Base-by-base conservation (phyloP, 768 basidiomycete genomes). In the Nidula microcarpa region DNA sequence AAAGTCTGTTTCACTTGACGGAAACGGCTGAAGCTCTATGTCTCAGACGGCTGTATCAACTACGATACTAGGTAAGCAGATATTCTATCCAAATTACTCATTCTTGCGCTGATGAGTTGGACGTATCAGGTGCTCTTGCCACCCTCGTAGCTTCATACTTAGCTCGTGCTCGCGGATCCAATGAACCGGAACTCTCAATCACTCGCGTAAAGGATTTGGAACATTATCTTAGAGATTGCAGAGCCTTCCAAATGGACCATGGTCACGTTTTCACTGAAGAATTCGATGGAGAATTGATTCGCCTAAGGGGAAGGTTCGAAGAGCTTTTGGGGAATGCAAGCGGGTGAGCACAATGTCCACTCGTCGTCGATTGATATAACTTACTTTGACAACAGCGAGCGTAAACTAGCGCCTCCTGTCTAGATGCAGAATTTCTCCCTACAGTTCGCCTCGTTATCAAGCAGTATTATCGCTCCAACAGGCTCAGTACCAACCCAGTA, bases 91-190 rank as follows among this genome's bases (percentile, higher is more conserved):
- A 17, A 17, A 16, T 32, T 13, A 43, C 13, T 34, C 16, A 5
- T 16, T 9, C 36, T 18, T 23, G 37, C 30, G 45, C 52, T 30
- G 23, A 34, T 13, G 30, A 35, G 30, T 6, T 11, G 36, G 43
- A 17, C 32, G 39, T 43, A 43, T 49, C 18, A 82, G 85, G 89
- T 33, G 87, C 82, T n/a, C 53, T 86, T 9, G 66, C 87, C 3
- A 91, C 88, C 0, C 17, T 89, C 16, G 77, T 85, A 11, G 87
- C 88, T 14, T 85, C 87, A 1, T 90, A 86, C 65, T 74, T 91
- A 23, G 89, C 88, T 3, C 81, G 84, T 10, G 75, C 79, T 23
- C 80, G 87, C 30, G 86, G 87, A 9, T 82, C 86, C 0, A 79
- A 80, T 36, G 88, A 90, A 58, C 89, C 89, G 1, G 85, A 89